Percentiles rank a stretch among this genome's conserved stretches.
Conservation (phyloP, 495 filamentous ascomycete species). For the Penicillium argentinense region DNA sequence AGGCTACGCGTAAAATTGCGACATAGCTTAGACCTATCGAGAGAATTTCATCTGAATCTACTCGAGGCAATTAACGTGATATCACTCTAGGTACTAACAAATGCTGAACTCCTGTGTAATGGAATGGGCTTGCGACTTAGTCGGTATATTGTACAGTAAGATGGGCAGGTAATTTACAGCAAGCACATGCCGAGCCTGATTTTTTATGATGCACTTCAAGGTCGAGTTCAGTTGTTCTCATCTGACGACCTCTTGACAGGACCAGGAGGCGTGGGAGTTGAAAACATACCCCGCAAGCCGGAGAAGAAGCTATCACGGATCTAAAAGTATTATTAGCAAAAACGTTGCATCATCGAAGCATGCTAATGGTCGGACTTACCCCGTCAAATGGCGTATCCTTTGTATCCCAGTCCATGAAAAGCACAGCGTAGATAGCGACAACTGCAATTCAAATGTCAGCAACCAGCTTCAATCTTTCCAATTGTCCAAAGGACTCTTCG, state of each 20-base stretch:
- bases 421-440: conserved; percentile 67
- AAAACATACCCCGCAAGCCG: conserved; percentile 34
- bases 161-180: neutral
- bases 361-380: too few species aligned
- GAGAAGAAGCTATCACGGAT: conserved; percentile 40
- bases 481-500: too few species aligned
- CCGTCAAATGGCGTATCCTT: conserved; percentile 62
- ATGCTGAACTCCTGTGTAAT: too few species aligned
- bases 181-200: neutral
- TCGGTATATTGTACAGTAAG: neutral
- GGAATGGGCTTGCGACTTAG: neutral
- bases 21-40: too few species aligned
- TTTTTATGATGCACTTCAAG: too few species aligned
- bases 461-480: too few species aligned
- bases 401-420: conserved; percentile 76
- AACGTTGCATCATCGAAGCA: neutral
- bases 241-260: conserved; percentile 26
- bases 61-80: too few species aligned
- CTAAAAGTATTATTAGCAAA: conserved; percentile 15
- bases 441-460: conserved; percentile 42
- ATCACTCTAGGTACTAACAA: too few species aligned
- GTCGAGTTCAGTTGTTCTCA: conserved; percentile 16
- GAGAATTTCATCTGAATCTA: too few species aligned
- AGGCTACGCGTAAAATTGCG: too few species aligned
- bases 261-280: conserved; percentile 33